Evolutionary conservation across 2,329 filamentous ascomycete species (phyloP), one percentile per base, ranked within the genome.

Genomic region (Didymella glomerata): DNA sequence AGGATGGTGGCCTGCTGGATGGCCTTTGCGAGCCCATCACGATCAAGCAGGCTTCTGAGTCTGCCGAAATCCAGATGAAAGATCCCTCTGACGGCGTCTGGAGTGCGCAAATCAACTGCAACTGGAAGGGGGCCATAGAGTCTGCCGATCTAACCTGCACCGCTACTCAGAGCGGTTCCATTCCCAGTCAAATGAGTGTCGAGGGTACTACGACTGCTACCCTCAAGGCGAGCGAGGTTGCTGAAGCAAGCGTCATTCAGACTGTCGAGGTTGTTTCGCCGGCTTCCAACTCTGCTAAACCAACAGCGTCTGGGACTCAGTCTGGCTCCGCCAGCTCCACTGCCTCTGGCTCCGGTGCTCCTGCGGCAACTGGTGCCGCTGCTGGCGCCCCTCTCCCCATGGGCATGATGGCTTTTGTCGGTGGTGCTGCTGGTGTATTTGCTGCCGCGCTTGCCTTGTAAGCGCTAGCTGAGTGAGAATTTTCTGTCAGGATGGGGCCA

Each of bases 381-480:
- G 54, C 68, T 57, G 55, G 64, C 18, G 57, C 40, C 20, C 58
- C 68, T 49, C 34, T 72, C 0, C 62, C 68, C 9, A 69, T 60
- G 16, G 59, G 65, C 36, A 63, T 56, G 16, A 57, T 72, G 46
- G 64, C 58, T n/a, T 48, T 71, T 24, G 48, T 70, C 11, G 69
- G 65, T 32, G 67, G 68, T 59, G 70, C 65, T 41, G 65, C 60
- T 16, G 68, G 68, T 51, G 47, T 68, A 3, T 46, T 71, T 20
- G 68, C 62, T 48, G 68, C 66, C 20, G 69, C 65, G 24, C 54
- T 74, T 53, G 69, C 66, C 18, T 56, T 72, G 42, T 73, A 66
- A 60, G 46, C 36, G 16, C 56, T 59, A 54, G 41, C 28, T 47
- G 20, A n/a, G 56, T 50, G 32, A 54, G 22, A 42, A 27, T 16